Evolutionary conservation across 1,284 basidiomycete species (phyloP), one percentile per base, ranked within the genome.

Genomic region (Cutaneotrichosporon sp.): DNA sequence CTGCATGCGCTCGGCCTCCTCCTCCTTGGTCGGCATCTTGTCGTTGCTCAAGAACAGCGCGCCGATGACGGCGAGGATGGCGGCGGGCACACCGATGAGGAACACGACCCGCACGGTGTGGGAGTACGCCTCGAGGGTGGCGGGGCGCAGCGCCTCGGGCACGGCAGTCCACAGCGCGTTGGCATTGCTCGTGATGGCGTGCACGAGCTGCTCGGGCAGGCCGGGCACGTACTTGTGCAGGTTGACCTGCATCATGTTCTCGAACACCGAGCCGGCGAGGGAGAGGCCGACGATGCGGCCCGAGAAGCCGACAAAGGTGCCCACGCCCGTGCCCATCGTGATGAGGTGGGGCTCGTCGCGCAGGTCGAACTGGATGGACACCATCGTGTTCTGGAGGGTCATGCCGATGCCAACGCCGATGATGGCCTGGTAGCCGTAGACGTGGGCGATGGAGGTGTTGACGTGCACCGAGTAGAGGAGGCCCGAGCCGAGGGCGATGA

Each of bases 221-320:
- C 53, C 54, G 0, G 77, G 69, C 1, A 71, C 75, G 60, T 69
- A 67, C 36, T 65, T 61, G 46, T 51, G 45, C 9, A 80, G 56
- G 54, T 78, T 73, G 42, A 25, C 29, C 43, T 74, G 72, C 50
- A 81, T 66, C 68, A 73, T 69, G 66, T 79, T 80, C 43, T 71
- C 71, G 57, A 81, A 81, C 13, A 81, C 76, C 5, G 67, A 64
- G n/a, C 76, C 76, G 34, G 66, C 73, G 22, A 79, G 51, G n/a
- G 76, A 78, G 53, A 80, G 67, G 62, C 75, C 79, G 49, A 78
- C 11, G 56, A 79, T 75, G 11, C 76, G 77, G 9, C 77, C 78
- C 1, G 67, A 68, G 74, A 77, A 66, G 20, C 77, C 77, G 54
- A 77, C 52, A 62, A 76, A 78, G 10, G 72, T 68, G 38, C 62